Evolutionary conservation across 208 protist species (phyloP), one percentile per base, ranked within the genome.

Genomic region (Trypanosoma platydactyli): DNA sequence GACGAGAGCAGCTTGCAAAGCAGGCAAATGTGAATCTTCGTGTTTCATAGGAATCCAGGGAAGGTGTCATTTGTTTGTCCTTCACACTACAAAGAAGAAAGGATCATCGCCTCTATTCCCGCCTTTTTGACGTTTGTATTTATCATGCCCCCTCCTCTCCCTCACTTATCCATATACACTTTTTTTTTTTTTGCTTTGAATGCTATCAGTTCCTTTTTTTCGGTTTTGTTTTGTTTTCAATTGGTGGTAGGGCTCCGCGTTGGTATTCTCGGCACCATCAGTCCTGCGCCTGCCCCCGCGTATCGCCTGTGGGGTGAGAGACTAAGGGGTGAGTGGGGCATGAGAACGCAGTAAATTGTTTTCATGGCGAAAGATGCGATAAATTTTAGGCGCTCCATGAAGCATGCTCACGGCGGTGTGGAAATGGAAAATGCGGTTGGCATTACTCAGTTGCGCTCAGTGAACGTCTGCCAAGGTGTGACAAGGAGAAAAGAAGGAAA

Each of bases 341-440:
- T 9, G 24, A 60, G 49, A 30, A 35, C n/a, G 25, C 20, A 11
- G 50, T 45, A 40, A 33, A 54, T 12, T 30, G 55, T 25, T 25
- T n/a, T n/a, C 29, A 94, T 94, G 88, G 80, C 76, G 1, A 94
- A 91, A 60, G 86, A 94, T 63, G 71, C 53, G 33, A 51, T 94
- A 24, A 62, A 81, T 18, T 89, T 92, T 67, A 62, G 76, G 0
- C 42, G 59, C 5, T 78, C 85, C 13, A 73, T 75, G 29, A 88
- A 84, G 51, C 61, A 79, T 46, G 73, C 86, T 5, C 79, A 85
- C 20, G 76, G 80, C 25, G 64, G 71, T 12, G 67, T 68, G 18
- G 69, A 71, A 5, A 69, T 80, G 50, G 85, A 94, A 68, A 62
- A 81, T 27, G 62, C 71, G 20, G 80, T 92, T 64, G 89, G 89